Base-by-base conservation (phyloP, 2,329 filamentous ascomycete genomes). In the Thermochaetoides dissita region DNA sequence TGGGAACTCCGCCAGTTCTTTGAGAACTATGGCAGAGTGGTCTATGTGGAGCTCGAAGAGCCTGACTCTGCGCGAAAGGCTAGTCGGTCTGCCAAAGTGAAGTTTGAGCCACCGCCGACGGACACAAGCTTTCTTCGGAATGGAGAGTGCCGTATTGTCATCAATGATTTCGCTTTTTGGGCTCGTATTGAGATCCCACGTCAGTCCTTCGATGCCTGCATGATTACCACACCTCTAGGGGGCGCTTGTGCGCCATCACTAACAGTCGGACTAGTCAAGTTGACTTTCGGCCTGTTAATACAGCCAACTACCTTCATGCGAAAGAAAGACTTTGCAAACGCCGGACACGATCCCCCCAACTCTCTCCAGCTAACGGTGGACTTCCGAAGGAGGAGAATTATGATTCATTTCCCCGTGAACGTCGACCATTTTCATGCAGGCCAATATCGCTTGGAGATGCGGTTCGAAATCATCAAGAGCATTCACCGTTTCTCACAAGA, bases 71-170 rank as follows among this genome's bases (percentile, higher is more conserved):
- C 17, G 17, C 17, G 17, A 24, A 24, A 24, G 17, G 17, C 17
- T 24, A 3, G 59, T 24, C 40, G 49, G 9, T 42, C 34, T 8
- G 76, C 64, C 1, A 67, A 62, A 11, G 58, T 84, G 31, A 63
- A 62, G 2, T 81, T 83, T 47, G 70, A 67, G 54, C 76, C 77
- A 0, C 71, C 74, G 0, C 75, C 76, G 0, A 40, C 12, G 0
- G 46, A 48, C 36, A 31, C 36, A 37, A 51, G 7, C 0, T 79
- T 80, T 51, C 79, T 76, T 73, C 49, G 48, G 2, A 59, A 59
- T 8, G 50, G 52, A 0, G 47, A 59, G 8, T 54, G 56, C 42
- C 30, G 17, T 2, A 47, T 66, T 28, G 30, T 29, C 6, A 36
- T 50, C 10, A 35, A 28, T 10, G 36, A 41, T 2, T 45, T 46